Evolutionary conservation across 2,329 filamentous ascomycete genomes (phyloP).

Genomic region (Phialocephala sp.): DNA sequence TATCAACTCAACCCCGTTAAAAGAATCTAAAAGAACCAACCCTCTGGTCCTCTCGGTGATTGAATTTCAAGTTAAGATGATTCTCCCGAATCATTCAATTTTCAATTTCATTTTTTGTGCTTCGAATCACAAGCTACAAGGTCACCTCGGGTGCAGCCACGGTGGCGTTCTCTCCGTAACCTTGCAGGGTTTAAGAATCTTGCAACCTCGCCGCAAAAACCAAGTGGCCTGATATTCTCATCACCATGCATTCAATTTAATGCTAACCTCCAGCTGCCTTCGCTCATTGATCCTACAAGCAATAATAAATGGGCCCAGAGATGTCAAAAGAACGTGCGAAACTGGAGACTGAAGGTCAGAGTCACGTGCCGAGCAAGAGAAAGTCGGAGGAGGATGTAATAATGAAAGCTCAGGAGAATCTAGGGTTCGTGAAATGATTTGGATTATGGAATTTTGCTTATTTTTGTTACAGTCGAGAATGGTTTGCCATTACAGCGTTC

Average conservation of each 20-base stretch:
- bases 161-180: not conserved
- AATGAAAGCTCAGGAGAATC: not conserved
- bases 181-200: not conserved
- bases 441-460: not conserved
- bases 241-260: not conserved
- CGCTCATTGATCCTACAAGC: not conserved
- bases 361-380: not conserved
- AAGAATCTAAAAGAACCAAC: not conserved
- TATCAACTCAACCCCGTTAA: no score
- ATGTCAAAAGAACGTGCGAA: not conserved
- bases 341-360: not conserved
- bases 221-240: slow-evolving; percentile 1
- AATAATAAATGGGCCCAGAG: not conserved
- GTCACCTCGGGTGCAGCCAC: not conserved
- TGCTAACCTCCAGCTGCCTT: not conserved
- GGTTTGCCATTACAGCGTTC: slow-evolving; percentile 25
- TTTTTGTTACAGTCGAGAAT: slow-evolving; percentile 11
- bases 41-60: no score
- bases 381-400: not conserved
- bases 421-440: not conserved
- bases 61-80: not conserved
- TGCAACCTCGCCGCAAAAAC: not conserved
- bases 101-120: no score
- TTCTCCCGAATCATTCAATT: not conserved
- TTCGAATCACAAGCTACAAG: no score